Conservation (phyloP, 1,284 basidiomycete genomes). For the Apiotrichum veenhuisii region DNA sequence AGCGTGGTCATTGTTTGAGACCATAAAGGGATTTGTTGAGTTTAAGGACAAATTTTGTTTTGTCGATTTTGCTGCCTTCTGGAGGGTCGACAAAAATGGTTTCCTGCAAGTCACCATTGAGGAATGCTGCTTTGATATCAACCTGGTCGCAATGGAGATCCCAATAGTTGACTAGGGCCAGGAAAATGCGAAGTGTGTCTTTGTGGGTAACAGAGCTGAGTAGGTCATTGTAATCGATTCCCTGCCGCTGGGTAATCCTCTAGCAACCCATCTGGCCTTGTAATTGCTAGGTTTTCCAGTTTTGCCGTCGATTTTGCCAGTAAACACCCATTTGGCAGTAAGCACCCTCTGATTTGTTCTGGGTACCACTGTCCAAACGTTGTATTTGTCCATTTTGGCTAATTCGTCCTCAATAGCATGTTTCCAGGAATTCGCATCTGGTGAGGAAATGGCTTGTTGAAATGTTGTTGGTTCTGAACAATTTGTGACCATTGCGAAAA, state of each 20-base stretch:
- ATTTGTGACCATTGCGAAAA: no score
- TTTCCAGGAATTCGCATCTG: slow-evolving; percentile 11
- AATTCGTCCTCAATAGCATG: slow-evolving; percentile 17
- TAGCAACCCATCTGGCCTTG: slow-evolving; percentile 20
- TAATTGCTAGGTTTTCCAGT: slow-evolving; percentile 13
- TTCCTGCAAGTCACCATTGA: slow-evolving; percentile 18
- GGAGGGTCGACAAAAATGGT: slow-evolving; percentile 20
- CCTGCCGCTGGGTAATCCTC: slow-evolving; percentile 14
- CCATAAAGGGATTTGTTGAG: slow-evolving; percentile 29
- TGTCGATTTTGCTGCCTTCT: slow-evolving; percentile 16
- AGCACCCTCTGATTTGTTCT: not conserved
- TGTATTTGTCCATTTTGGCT: slow-evolving; percentile 24
- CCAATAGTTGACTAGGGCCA: slow-evolving; percentile 24
- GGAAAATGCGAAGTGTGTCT: slow-evolving; percentile 23
- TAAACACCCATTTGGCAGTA: slow-evolving; percentile 13
- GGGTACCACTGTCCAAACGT: slow-evolving; percentile 14
- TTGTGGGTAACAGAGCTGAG: slow-evolving; percentile 25
- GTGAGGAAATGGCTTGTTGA: not conserved
- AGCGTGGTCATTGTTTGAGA: slow-evolving; percentile 25
- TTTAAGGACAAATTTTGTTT: slow-evolving; percentile 8
- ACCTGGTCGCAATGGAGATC: slow-evolving; percentile 27
- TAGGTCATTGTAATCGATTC: slow-evolving; percentile 24
- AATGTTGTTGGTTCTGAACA: not conserved
- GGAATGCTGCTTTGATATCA: slow-evolving; percentile 21
- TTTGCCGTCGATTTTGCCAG: slow-evolving; percentile 18